Evolutionary conservation across 2,329 filamentous ascomycete species (phyloP).

Genomic region (Diaporthe citri): DNA sequence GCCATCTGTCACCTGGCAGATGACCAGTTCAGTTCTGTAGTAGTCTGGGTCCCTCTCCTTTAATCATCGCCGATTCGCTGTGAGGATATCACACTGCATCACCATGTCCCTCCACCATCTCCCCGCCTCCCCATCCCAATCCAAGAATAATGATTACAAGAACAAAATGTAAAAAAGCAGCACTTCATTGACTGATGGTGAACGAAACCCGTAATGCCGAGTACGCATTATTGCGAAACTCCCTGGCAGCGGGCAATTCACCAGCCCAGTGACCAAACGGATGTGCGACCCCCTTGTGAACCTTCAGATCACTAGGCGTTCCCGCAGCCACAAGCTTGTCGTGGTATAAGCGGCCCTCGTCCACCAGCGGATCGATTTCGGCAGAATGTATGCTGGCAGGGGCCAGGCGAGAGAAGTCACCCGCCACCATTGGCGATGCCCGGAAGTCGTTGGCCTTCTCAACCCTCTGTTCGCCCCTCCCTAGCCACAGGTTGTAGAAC

Average conservation of each 20-base stretch:
- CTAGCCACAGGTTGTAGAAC: constrained; percentile 55
- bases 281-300: constrained; percentile 53
- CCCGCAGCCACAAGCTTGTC: constrained; percentile 49
- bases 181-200: constrained; percentile 22
- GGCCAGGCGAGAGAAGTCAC: constrained; percentile 50
- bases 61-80: not conserved
- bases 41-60: not conserved
- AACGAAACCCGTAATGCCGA: constrained; percentile 48
- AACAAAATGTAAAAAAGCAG: not conserved
- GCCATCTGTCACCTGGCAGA: not conserved
- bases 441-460: constrained; percentile 47
- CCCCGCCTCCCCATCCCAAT: not conserved
- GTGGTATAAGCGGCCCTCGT: constrained; percentile 51
- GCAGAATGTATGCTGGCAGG: constrained; percentile 51
- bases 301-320: constrained; percentile 49
- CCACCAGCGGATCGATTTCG: constrained; percentile 51
- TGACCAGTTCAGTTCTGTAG: too few relatives aligned
- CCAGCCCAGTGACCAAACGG: constrained; percentile 53
- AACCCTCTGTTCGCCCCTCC: constrained; percentile 47
- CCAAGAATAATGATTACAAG: not conserved
- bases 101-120: not conserved
- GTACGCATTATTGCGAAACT: constrained; percentile 50
- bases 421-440: constrained; percentile 51
- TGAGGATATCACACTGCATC: not conserved
- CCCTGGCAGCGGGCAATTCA: constrained; percentile 48